Percentiles rank a stretch among this genome's conserved stretches.
These are phyloP conservation scores for Mortierella sp. DNA, from an alignment of 371 early-diverging fungal species.

Conservation along the genomic window DNA sequence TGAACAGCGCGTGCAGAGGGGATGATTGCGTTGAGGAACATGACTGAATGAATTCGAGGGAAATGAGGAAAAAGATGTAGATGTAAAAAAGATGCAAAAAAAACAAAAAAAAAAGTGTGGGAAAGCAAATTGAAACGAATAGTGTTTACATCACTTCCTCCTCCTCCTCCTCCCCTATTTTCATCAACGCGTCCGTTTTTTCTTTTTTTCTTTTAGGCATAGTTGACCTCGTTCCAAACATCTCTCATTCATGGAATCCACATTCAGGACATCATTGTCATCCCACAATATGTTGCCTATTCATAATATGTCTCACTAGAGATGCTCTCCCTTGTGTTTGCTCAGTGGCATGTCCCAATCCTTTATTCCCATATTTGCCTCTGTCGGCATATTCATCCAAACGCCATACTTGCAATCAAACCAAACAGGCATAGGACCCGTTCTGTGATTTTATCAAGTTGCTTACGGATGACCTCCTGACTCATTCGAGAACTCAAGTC, in stretches of 20 bases:
- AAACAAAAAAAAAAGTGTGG: neutral
- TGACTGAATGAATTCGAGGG: neutral
- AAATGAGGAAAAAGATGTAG: neutral
- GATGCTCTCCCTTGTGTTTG: neutral
- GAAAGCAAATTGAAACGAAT: neutral
- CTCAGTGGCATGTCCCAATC: constrained; percentile 2
- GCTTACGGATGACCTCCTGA: neutral
- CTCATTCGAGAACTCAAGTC: neutral
- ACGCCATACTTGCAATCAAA: neutral
- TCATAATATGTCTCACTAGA: neutral
- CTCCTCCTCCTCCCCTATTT: too few relatives aligned
- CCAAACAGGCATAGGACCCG: neutral
- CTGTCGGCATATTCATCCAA: neutral
- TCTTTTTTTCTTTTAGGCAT: too few relatives aligned
- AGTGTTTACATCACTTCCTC: too few relatives aligned
- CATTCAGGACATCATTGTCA: too few relatives aligned
- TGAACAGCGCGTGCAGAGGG: neutral
- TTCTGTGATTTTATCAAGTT: neutral
- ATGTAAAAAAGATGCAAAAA: neutral
- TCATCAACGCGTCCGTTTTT: too few relatives aligned
- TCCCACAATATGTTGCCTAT: too few relatives aligned
- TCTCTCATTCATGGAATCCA: too few relatives aligned
- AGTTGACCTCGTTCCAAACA: too few relatives aligned
- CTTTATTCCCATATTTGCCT: constrained; percentile 1
- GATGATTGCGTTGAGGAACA: constrained; percentile 26